Evolutionary conservation across 106 monocot species (phyloP).

Genomic region (Xerophyta viscosa): DNA sequence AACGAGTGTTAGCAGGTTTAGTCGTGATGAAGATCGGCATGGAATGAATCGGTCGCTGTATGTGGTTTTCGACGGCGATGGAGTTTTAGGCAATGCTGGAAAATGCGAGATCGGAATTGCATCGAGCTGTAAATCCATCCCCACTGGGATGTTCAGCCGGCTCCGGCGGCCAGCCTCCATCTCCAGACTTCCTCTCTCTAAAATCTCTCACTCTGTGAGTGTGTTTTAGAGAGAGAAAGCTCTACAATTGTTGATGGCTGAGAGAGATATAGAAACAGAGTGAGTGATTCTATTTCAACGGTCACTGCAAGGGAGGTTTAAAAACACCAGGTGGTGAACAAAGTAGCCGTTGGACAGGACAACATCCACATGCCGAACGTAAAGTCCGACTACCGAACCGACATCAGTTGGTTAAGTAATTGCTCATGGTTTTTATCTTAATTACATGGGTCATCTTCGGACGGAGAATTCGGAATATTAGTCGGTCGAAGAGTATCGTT

Average conservation of each 20-base stretch:
- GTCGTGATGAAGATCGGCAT: constrained; percentile 81
- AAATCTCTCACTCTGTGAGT: not conserved
- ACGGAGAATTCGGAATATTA: too few relatives aligned
- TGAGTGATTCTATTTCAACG: not conserved
- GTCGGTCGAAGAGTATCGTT: too few relatives aligned
- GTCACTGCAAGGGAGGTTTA: not conserved
- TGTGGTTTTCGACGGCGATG: constrained; percentile 75
- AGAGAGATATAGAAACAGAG: not conserved
- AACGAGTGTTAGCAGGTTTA: constrained; percentile 52
- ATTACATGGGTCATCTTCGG: too few relatives aligned
- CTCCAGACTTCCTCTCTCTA: not conserved
- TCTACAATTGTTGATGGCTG: not conserved
- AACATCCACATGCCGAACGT: too few relatives aligned
- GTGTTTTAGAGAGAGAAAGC: too few relatives aligned
- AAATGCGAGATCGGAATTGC: constrained; percentile 25
- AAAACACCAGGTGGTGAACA: not conserved
- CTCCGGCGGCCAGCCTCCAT: constrained; percentile 42
- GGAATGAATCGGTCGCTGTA: constrained; percentile 98
- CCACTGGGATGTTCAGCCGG: constrained; percentile 56
- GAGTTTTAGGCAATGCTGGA: constrained; percentile 46
- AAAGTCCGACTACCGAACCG: too few relatives aligned
- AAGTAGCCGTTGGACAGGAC: not conserved
- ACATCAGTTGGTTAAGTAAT: too few relatives aligned
- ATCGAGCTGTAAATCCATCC: constrained; percentile 68
- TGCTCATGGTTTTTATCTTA: too few relatives aligned